phyloP scores from a whole-genome alignment of 2,329 filamentous ascomycete species.

The Neurospora sp. region DNA sequence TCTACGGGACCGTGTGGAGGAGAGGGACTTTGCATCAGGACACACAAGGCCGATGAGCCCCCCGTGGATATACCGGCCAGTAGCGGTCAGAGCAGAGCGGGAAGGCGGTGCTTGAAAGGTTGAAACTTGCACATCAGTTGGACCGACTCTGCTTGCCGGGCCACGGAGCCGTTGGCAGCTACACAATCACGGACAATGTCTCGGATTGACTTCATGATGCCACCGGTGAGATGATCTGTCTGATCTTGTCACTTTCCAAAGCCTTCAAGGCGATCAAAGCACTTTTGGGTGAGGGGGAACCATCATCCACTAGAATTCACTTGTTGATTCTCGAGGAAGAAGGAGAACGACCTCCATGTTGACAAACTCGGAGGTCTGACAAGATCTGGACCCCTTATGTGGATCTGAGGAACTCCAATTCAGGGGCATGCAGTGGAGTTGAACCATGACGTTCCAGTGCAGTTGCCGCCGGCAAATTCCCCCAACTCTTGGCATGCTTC shows the following conservation, averaged over 20 bases:
- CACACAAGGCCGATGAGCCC: background rate
- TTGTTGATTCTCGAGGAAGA: background rate
- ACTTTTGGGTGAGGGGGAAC: fast-evolving
- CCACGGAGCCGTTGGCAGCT: background rate
- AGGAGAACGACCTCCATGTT: background rate
- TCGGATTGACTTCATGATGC: background rate
- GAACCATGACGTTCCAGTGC: background rate
- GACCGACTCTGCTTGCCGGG: background rate
- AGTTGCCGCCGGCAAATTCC: background rate
- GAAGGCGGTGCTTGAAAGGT: background rate
- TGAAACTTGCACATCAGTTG: background rate
- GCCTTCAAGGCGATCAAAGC: background rate
- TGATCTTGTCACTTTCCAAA: background rate
- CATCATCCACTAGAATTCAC: background rate
- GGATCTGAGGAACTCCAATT: background rate
- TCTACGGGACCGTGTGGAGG: background rate
- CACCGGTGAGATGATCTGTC: background rate
- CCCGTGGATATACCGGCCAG: background rate
- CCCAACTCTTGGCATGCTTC: background rate
- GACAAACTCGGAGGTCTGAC: background rate
- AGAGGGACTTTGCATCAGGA: background rate
- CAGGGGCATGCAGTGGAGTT: background rate
- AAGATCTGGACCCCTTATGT: background rate
- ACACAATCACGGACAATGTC: background rate
- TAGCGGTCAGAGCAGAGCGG: background rate